Evolutionary conservation across 176 grass and related monocot genomes (phyloP).

Genomic region (Oryza australiensis): DNA sequence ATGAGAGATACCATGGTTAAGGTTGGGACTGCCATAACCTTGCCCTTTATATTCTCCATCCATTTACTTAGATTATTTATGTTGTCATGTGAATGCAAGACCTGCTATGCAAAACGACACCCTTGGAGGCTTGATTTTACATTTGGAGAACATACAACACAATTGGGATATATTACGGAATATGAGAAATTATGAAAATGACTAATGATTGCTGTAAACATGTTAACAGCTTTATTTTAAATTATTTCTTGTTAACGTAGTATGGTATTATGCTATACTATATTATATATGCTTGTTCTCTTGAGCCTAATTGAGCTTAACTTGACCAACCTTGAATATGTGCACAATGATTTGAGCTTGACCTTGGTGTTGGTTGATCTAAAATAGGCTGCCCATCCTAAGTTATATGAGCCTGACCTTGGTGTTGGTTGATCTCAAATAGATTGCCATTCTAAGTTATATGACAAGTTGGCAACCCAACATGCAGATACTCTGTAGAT

Average conservation of each 20-base stretch:
- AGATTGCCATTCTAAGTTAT: neutral
- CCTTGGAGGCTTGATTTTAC: neutral
- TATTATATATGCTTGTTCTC: too few species aligned
- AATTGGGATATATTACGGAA: neutral
- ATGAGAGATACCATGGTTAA: constrained; percentile 90
- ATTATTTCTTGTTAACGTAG: neutral
- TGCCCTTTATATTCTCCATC: constrained; percentile 22
- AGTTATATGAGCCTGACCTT: neutral
- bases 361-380: too few species aligned
- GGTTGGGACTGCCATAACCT: constrained; percentile 45
- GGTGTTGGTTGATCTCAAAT: too few species aligned
- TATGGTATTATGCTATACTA: too few species aligned
- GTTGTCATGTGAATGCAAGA: neutral
- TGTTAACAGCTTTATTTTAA: neutral
- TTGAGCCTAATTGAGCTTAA: too few species aligned
- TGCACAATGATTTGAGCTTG: too few species aligned
- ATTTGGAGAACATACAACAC: neutral
- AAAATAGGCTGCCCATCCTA: too few species aligned
- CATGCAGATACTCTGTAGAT: neutral
- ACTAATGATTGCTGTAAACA: neutral
- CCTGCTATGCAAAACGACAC: neutral
- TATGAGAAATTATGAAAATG: neutral
- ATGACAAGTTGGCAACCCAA: neutral
- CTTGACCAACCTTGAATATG: too few species aligned
- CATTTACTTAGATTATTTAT: constrained; percentile 1